Percentiles rank a stretch among this genome's conserved stretches.
phyloP scores from a whole-genome alignment of 2,329 filamentous ascomycete genomes.

The Fusarium sp. region DNA sequence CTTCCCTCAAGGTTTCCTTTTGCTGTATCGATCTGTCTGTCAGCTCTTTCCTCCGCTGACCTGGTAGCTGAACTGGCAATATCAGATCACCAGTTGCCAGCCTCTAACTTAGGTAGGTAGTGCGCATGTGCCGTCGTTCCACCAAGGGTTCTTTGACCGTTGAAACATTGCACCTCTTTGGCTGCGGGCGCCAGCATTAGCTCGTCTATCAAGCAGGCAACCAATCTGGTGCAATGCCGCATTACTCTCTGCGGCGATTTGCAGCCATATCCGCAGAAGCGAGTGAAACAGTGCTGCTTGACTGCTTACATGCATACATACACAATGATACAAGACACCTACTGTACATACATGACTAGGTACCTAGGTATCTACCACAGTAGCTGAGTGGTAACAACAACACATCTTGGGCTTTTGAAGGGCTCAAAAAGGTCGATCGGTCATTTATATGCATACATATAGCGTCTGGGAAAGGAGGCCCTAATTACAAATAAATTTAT shows the following conservation, averaged over 20 bases:
- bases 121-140: conserved; percentile 2
- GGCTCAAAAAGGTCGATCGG: conserved; percentile 6
- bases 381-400: background rate
- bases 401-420: conserved; percentile 5
- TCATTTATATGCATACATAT: conserved; percentile 17
- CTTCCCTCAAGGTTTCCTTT: background rate
- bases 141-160: conserved; percentile 4
- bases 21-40: background rate
- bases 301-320: conserved; percentile 14
- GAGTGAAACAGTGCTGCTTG: conserved; percentile 1
- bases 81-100: background rate
- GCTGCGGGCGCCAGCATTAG: conserved; percentile 29
- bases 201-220: conserved; percentile 14
- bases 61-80: background rate
- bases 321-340: conserved; percentile 3
- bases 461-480: background rate
- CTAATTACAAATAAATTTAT: background rate
- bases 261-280: conserved; percentile 30
- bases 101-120: background rate
- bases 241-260: conserved; percentile 20
- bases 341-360: background rate
- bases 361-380: background rate
- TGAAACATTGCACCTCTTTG: conserved; percentile 16
- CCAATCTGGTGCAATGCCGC: conserved; percentile 17
- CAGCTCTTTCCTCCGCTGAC: background rate